Base-by-base conservation (phyloP, 192 early-diverging fungal genomes). In the Pecoramyces ruminantium region DNA sequence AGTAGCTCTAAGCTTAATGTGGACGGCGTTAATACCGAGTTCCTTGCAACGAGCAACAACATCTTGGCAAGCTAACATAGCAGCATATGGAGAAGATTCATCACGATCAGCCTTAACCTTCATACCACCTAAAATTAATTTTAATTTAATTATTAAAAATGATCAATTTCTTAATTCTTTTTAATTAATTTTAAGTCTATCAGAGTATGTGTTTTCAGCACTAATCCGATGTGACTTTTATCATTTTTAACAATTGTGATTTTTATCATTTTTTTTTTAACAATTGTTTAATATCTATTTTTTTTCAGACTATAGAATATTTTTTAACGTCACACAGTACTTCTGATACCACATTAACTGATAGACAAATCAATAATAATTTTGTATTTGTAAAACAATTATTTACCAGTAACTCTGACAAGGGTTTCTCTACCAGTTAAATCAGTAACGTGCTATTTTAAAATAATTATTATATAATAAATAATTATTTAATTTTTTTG, bases 51-150 rank as follows among this genome's bases (percentile, higher is more conserved):
- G 95, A 81, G 86, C 92, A 80, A 96, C 96, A 86, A 97, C 98
- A 87, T 99, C 96, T 92, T 98, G 97, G 83, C 96, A 93, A 82
- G 98, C 98, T 90, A 99, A 92, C 98, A 99, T 98, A 84, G 98
- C 97, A 82, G 98, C 98, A 89, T 99, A 99, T 83, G 98, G 95
- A 83, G 98, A 98, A 79, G 97, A 95, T 89, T 99, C 98, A 88
- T 99, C 98, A 92, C 98, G 97, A 89, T 99, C 98, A 79, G 96
- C 95, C 94, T 99, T 99, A 86, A 99, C 98, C 92, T 96, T 98
- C 98, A 99, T 99, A 84, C 98, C 98, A 92, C 96, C 96, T 96
- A 38, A 42, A 39, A 14, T 14, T 39, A 14, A 14, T 39, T 39
- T 14, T 14, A 13, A 14, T 39, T 14, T 39, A 8, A 34, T 51